These are phyloP conservation scores for Glycyrrhiza uralensis DNA, from an alignment of 306 rosid genomes.

Conservation along the genomic window DNA sequence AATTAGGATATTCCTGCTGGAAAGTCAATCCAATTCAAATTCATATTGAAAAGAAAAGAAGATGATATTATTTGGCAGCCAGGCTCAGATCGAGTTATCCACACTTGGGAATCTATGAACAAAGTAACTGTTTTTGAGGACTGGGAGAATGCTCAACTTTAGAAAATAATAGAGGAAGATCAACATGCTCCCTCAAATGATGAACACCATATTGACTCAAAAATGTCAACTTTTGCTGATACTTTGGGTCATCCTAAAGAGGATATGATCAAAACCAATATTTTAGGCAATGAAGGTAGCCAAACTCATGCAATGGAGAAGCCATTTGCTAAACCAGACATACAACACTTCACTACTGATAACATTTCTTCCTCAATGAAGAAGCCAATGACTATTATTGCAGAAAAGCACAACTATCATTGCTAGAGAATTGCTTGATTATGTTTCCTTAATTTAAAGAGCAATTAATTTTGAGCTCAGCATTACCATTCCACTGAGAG, in stretches of 20 bases:
- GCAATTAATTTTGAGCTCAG: not conserved
- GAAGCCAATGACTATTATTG: not conserved
- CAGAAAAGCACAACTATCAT: not conserved
- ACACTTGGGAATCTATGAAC: conserved; percentile 58
- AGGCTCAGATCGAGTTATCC: conserved; percentile 55
- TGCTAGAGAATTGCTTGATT: not conserved
- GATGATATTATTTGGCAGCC: conserved; percentile 65
- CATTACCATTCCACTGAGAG: not conserved
- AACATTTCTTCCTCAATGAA: not conserved
- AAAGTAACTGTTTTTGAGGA: conserved; percentile 52
- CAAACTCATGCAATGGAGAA: conserved; percentile 18
- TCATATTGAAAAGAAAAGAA: conserved; percentile 39
- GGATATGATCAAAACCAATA: no score
- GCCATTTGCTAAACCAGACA: not conserved
- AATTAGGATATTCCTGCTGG: conserved; percentile 56
- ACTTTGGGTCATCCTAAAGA: no score
- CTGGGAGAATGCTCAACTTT: conserved; percentile 52
- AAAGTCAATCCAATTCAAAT: conserved; percentile 58
- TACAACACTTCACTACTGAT: not conserved
- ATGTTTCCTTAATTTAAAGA: conserved; percentile 19
- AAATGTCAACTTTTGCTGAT: conserved; percentile 20
- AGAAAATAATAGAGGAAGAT: conserved; percentile 43
- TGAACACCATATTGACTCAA: not conserved
- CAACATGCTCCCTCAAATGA: not conserved
- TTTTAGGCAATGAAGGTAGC: not conserved